Conservation (phyloP, 108 stramenopile genomes). For the Schizochytrium sp. region DNA sequence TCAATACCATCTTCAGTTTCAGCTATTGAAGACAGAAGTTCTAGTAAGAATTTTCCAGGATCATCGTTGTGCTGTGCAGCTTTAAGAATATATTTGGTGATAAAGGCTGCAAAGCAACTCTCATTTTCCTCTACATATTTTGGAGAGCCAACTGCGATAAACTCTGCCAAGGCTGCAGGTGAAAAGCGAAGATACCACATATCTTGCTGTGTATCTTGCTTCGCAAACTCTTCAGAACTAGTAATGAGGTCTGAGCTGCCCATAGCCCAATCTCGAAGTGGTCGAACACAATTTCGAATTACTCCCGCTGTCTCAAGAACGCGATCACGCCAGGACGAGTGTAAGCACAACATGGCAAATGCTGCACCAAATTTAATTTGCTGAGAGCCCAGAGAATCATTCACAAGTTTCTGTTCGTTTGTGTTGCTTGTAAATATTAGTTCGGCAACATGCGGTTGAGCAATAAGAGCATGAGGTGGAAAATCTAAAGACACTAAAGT, state of each 20-base stretch:
- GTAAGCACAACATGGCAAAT: constrained; percentile 6
- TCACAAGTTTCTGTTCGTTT: not conserved
- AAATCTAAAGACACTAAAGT: constrained; percentile 7
- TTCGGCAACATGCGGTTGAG: constrained; percentile 32
- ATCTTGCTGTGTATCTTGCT: too few species aligned
- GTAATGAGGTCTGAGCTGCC: not conserved
- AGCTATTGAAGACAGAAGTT: too few species aligned
- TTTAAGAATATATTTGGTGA: too few species aligned
- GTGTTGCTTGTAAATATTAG: not conserved
- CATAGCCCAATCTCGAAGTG: constrained; percentile 32
- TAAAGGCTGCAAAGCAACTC: too few species aligned
- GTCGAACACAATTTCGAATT: not conserved
- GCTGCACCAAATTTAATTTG: constrained; percentile 16
- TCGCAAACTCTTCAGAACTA: not conserved
- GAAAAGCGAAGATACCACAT: too few species aligned
- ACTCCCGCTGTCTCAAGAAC: not conserved
- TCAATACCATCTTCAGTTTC: too few species aligned
- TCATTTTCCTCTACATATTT: too few species aligned
- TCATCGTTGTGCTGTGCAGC: too few species aligned
- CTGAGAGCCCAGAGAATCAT: not conserved
- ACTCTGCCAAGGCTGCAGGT: too few species aligned
- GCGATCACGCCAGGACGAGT: constrained; percentile 56
- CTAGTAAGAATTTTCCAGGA: too few species aligned
- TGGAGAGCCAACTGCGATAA: too few species aligned
- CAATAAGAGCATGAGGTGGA: not conserved